Percentiles rank a stretch among this genome's conserved stretches.
Evolutionary conservation across 2,329 filamentous ascomycete genomes (phyloP).

Genomic region (Arthrobotrys entomopaga): DNA sequence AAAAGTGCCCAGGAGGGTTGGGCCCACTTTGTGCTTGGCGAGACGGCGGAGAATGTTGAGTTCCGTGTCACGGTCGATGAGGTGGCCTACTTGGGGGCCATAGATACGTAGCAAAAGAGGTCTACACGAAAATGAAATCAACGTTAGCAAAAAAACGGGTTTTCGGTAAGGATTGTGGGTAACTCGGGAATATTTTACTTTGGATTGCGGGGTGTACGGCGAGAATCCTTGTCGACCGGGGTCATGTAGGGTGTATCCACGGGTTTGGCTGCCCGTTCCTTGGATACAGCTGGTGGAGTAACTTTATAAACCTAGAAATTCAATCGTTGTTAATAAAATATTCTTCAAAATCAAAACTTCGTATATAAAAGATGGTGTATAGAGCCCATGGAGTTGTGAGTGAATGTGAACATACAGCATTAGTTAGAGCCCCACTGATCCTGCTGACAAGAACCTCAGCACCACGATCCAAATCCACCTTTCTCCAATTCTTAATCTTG

Average conservation of each 20-base stretch:
- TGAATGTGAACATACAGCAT: slow-evolving; percentile 69
- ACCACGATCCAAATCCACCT: slow-evolving; percentile 77
- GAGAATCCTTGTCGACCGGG: slow-evolving; percentile 28
- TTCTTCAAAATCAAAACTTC: neutral
- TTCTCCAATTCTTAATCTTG: slow-evolving; percentile 88
- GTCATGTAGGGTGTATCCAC: slow-evolving; percentile 50
- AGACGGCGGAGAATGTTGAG: slow-evolving; percentile 85
- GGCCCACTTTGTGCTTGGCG: slow-evolving; percentile 91
- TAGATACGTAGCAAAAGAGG: slow-evolving; percentile 92
- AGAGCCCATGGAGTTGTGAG: neutral
- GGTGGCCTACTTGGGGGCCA: slow-evolving; percentile 90
- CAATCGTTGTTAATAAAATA: neutral
- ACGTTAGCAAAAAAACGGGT: neutral
- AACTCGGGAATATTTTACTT: slow-evolving; percentile 18
- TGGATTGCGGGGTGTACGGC: slow-evolving; percentile 19
- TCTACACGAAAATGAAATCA: slow-evolving; percentile 60
- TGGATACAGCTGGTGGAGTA: slow-evolving; percentile 29
- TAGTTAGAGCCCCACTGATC: slow-evolving; percentile 90
- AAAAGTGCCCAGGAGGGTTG: slow-evolving; percentile 89
- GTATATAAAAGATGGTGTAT: too few species aligned
- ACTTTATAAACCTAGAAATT: slow-evolving; percentile 49
- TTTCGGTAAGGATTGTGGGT: too few species aligned
- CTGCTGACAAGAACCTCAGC: slow-evolving; percentile 76
- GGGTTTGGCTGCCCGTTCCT: slow-evolving; percentile 30
- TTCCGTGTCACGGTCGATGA: slow-evolving; percentile 93